Evolutionary conservation across 345 rosid species (phyloP).

Genomic region (Murraya paniculata): DNA sequence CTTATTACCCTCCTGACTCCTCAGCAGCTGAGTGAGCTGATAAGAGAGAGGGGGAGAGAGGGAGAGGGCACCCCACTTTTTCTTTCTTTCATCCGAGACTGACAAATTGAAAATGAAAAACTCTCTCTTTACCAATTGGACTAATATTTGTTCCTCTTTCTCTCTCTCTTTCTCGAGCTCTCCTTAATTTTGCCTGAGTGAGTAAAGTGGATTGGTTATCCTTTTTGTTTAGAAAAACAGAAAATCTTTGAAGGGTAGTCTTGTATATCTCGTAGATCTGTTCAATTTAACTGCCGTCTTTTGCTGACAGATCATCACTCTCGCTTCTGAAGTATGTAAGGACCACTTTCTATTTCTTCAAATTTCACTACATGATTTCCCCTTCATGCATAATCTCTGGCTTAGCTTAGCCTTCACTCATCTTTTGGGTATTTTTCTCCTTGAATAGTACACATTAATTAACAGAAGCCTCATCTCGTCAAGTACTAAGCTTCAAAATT

Average conservation of each 20-base stretch:
- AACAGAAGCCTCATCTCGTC: neutral
- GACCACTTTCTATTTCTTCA: neutral
- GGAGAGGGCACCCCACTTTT: neutral
- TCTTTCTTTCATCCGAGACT: neutral
- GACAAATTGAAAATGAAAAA: neutral
- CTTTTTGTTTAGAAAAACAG: too few species aligned
- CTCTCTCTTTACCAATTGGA: constrained; percentile 36
- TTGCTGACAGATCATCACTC: neutral
- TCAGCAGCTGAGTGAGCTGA: neutral
- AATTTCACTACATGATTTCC: neutral
- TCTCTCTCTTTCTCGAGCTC: constrained; percentile 16
- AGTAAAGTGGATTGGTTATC: too few species aligned
- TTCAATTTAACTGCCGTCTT: neutral
- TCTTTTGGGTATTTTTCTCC: neutral
- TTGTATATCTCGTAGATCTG: neutral
- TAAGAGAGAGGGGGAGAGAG: neutral
- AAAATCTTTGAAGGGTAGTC: neutral
- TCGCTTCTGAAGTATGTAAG: neutral
- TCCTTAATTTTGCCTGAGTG: constrained; percentile 27
- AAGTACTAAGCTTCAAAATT: too few species aligned
- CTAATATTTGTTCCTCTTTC: constrained; percentile 15
- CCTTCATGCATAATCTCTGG: constrained; percentile 22
- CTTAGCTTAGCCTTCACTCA: neutral
- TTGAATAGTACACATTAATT: neutral
- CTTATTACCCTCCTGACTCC: constrained; percentile 3